Percentiles rank a stretch among this genome's conserved stretches.
These are phyloP conservation scores for Santalum album DNA, from an alignment of 164 flowering plant genomes.

Conservation along the genomic window DNA sequence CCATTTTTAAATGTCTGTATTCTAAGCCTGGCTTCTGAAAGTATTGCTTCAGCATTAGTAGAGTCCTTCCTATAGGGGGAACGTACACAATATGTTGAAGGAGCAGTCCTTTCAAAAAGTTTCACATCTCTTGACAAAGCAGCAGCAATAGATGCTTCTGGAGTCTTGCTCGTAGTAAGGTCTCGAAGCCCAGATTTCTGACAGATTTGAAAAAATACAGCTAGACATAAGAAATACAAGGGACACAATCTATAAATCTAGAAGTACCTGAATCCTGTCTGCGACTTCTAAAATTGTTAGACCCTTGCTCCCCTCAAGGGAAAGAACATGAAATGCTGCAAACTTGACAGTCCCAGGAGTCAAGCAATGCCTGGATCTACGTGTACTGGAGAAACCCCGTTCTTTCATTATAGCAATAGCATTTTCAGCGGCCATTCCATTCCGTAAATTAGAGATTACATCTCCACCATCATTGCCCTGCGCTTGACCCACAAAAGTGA, in stretches of 20 bases:
- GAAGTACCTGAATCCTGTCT: slow-evolving; percentile 77
- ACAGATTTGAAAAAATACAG: neutral
- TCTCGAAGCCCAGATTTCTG: slow-evolving; percentile 94
- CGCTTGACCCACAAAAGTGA: slow-evolving; percentile 12
- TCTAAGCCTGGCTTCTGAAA: slow-evolving; percentile 67
- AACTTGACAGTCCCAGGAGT: slow-evolving; percentile 96
- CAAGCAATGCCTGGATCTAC: slow-evolving; percentile 83
- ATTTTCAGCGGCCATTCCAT: slow-evolving; percentile 78
- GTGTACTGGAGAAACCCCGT: slow-evolving; percentile 57
- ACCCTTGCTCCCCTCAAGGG: slow-evolving; percentile 78
- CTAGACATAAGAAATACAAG: neutral
- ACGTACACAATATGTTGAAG: slow-evolving; percentile 86
- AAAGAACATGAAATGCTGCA: slow-evolving; percentile 90
- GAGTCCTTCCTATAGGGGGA: slow-evolving; percentile 72
- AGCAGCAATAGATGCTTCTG: slow-evolving; percentile 93
- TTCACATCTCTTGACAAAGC: slow-evolving; percentile 81
- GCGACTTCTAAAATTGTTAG: slow-evolving; percentile 77
- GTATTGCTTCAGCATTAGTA: slow-evolving; percentile 63
- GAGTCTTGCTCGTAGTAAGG: slow-evolving; percentile 92
- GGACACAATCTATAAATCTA: neutral
- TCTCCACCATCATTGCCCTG: slow-evolving; percentile 76
- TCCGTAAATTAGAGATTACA: slow-evolving; percentile 59
- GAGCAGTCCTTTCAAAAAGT: slow-evolving; percentile 90
- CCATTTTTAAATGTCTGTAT: slow-evolving; percentile 55
- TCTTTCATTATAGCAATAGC: slow-evolving; percentile 85